Base-by-base conservation (phyloP, 2,329 filamentous ascomycete genomes). In the Cladosporium sp. region DNA sequence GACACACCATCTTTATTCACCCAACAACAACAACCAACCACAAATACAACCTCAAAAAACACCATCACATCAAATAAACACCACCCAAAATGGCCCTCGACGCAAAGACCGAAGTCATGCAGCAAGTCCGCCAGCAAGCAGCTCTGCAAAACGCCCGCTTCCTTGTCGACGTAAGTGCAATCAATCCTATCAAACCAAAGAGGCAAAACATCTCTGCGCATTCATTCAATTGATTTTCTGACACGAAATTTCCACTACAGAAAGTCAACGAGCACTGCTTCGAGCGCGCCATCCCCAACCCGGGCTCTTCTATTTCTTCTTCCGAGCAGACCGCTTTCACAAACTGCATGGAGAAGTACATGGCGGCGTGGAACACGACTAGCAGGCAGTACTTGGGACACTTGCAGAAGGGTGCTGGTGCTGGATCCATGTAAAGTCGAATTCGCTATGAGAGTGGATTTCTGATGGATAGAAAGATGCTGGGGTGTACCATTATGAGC, bases 211-310 rank as follows among this genome's bases (percentile, higher is more conserved):
- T 10, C 28, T 32, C 7, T 25, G 46, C 32, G 32, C 18, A 23
- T 1, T n/a, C n/a, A n/a, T n/a, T n/a, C n/a, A n/a, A n/a, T n/a
- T n/a, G n/a, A n/a, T n/a, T n/a, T n/a, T 11, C 6, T 8, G 39
- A 11, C n/a, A 66, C 34, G 16, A 10, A 46, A 11, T 21, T 28
- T 7, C 5, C 11, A 54, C 3, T 30, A n/a, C 26, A 84, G 82
- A 85, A 84, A 80, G 76, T 85, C 69, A 85, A 85, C 76, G 82
- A 84, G 70, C 82, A 85, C 76, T 85, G 83, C 77, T 85, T 84
- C 78, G 82, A 84, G 69, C 81, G 81, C 73, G 85, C 83, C 78
- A 76, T 85, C 32, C 82, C 82, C 56, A 83, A 83, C 70, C 83
- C 83, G 67, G 79, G 80, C 66, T 75, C 79, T 54, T 83, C 82